Evolutionary conservation across 768 basidiomycete species (phyloP).

Genomic region (Jaapia argillacea): DNA sequence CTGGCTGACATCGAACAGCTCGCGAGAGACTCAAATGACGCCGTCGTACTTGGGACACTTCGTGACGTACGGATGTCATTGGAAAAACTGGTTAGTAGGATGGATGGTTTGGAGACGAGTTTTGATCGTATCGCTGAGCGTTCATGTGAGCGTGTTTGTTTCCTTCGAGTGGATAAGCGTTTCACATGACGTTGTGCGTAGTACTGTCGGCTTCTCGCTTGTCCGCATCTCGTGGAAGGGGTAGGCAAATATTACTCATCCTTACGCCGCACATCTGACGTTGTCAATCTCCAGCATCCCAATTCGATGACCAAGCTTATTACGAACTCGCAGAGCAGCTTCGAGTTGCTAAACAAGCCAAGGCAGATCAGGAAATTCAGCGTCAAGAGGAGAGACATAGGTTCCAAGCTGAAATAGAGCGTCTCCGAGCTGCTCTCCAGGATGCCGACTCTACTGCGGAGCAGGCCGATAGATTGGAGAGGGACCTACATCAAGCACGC

Average conservation of each 20-base stretch:
- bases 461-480: slow-evolving; percentile 46
- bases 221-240: slow-evolving; percentile 55
- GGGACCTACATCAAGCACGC: slow-evolving; percentile 52
- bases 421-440: slow-evolving; percentile 35
- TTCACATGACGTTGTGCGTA: slow-evolving; percentile 17
- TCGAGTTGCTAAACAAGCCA: slow-evolving; percentile 44
- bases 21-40: slow-evolving; percentile 34
- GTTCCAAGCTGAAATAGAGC: slow-evolving; percentile 46
- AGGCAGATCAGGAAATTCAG: slow-evolving; percentile 41
- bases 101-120: slow-evolving; percentile 71
- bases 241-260: slow-evolving; percentile 38
- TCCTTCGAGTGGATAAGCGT: not conserved
- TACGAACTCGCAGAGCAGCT: slow-evolving; percentile 66
- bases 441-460: slow-evolving; percentile 30
- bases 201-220: slow-evolving; percentile 73
- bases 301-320: slow-evolving; percentile 68
- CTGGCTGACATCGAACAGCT: slow-evolving; percentile 59
- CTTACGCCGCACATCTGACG: slow-evolving; percentile 4
- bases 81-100: slow-evolving; percentile 61
- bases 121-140: slow-evolving; percentile 85
- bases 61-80: slow-evolving; percentile 50
- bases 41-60: slow-evolving; percentile 42
- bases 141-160: slow-evolving; percentile 45
- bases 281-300: slow-evolving; percentile 36
- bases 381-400: slow-evolving; percentile 49